phyloP scores from a whole-genome alignment of 108 stramenopile species.

The Skeletonema grethae region DNA sequence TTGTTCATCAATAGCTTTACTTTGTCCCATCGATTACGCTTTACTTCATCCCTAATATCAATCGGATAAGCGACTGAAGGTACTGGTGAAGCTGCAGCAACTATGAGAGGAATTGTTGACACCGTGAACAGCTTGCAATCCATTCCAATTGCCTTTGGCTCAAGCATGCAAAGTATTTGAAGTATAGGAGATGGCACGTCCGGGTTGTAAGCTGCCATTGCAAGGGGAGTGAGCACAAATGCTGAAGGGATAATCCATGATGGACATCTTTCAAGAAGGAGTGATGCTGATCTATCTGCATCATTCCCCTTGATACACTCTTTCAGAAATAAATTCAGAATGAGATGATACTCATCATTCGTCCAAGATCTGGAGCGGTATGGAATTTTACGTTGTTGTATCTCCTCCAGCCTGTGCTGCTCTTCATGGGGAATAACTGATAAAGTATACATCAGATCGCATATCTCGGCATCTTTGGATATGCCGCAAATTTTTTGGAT shows the following conservation, averaged over 20 bases:
- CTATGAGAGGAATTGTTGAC: conserved; percentile 14
- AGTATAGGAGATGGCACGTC: conserved; percentile 22
- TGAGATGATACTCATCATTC: conserved; percentile 1
- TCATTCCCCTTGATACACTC: neutral
- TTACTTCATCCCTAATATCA: neutral
- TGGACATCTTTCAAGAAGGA: conserved; percentile 2
- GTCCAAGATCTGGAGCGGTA: conserved; percentile 25
- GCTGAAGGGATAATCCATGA: conserved; percentile 11
- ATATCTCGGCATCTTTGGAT: neutral
- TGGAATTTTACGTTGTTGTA: neutral
- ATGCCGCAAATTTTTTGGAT: conserved; percentile 20
- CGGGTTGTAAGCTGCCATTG: conserved; percentile 45
- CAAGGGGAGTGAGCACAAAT: conserved; percentile 21
- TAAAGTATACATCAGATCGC: conserved; percentile 20
- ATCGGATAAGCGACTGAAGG: neutral
- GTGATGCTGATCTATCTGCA: too few relatives aligned
- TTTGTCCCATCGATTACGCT: conserved; percentile 33
- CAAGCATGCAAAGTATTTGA: conserved; percentile 4
- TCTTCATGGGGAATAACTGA: conserved; percentile 40
- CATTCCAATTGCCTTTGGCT: conserved; percentile 21
- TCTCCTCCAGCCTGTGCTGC: conserved; percentile 2
- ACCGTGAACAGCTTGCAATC: conserved; percentile 24
- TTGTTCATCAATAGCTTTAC: conserved; percentile 18
- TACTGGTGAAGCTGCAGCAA: conserved; percentile 34
- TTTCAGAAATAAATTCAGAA: conserved; percentile 20